Evolutionary conservation across 1,139 yeast genomes (phyloP).

Genomic region (Yamadazyma mexicana): DNA sequence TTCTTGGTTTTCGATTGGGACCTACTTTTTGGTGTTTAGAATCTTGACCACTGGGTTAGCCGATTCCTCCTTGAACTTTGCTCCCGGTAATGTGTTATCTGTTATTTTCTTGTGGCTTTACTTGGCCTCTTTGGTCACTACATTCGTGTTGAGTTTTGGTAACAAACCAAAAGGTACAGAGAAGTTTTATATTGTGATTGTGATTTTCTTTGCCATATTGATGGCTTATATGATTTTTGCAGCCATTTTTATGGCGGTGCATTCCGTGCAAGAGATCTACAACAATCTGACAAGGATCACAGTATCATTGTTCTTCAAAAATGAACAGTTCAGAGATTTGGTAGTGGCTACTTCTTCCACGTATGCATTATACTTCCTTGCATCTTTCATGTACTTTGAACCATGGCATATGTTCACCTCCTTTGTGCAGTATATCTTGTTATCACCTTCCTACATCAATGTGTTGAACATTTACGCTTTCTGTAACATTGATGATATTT

Average conservation of each 20-base stretch:
- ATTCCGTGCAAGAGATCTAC: conserved; percentile 40
- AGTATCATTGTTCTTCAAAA: conserved; percentile 39
- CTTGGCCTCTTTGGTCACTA: conserved; percentile 82
- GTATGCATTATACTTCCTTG: conserved; percentile 46
- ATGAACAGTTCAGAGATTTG: conserved; percentile 47
- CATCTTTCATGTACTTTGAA: conserved; percentile 48
- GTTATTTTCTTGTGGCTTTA: conserved; percentile 88
- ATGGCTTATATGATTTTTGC: conserved; percentile 89
- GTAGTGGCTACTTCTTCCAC: conserved; percentile 50
- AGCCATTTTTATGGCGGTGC: conserved; percentile 50
- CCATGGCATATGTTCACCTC: conserved; percentile 57
- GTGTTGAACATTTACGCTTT: conserved; percentile 51
- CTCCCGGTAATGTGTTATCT: conserved; percentile 76
- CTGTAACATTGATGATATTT: conserved; percentile 51
- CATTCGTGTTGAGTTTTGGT: conserved; percentile 90
- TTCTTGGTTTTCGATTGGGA: conserved; percentile 82
- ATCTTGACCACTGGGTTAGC: conserved; percentile 72
- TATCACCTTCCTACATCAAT: conserved; percentile 49
- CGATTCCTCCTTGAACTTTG: conserved; percentile 43
- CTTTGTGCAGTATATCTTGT: conserved; percentile 44
- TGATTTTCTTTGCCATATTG: conserved; percentile 81
- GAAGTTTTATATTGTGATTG: conserved; percentile 77
- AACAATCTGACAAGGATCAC: conserved; percentile 30
- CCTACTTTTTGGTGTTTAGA: conserved; percentile 78
- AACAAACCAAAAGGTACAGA: conserved; percentile 94